Evolutionary conservation across 2,329 filamentous ascomycete genomes (phyloP).

Genomic region (Ophiostoma tasmaniense): DNA sequence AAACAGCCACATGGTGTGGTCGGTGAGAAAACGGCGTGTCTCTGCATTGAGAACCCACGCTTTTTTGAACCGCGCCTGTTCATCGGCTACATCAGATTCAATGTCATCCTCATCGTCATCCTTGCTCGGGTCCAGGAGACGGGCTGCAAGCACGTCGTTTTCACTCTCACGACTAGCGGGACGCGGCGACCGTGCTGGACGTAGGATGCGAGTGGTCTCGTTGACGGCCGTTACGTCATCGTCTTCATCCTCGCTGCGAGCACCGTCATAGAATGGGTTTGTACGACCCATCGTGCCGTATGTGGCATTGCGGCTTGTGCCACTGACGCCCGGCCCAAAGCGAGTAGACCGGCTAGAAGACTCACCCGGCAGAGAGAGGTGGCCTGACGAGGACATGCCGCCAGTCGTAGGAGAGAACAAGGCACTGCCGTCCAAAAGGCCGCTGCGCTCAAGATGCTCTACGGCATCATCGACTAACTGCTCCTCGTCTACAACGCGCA

Average conservation of each 20-base stretch:
- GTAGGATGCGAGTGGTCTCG: conserved; percentile 11
- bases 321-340: conserved; percentile 16
- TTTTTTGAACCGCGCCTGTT: conserved; percentile 50
- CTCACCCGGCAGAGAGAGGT: neutral
- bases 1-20: conserved; percentile 94
- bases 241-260: conserved; percentile 15
- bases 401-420: conserved; percentile 52
- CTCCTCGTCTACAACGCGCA: conserved; percentile 75
- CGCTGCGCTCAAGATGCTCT: conserved; percentile 83
- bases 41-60: conserved; percentile 92
- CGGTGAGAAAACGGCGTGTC: conserved; percentile 72
- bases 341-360: conserved; percentile 11
- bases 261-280: conserved; percentile 13
- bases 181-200: neutral
- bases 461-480: conserved; percentile 84
- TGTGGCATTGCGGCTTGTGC: neutral
- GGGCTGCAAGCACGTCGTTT: conserved; percentile 11
- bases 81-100: conserved; percentile 30
- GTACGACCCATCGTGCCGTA: conserved; percentile 19
- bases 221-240: conserved; percentile 10
- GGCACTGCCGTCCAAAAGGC: conserved; percentile 65
- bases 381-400: conserved; percentile 24
- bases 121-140: conserved; percentile 20
- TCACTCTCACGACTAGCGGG: conserved; percentile 11
- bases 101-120: conserved; percentile 16